These are phyloP conservation scores for Aspergillus pseudoterreus DNA, from an alignment of 2,329 filamentous ascomycete genomes.

Conservation along the genomic window DNA sequence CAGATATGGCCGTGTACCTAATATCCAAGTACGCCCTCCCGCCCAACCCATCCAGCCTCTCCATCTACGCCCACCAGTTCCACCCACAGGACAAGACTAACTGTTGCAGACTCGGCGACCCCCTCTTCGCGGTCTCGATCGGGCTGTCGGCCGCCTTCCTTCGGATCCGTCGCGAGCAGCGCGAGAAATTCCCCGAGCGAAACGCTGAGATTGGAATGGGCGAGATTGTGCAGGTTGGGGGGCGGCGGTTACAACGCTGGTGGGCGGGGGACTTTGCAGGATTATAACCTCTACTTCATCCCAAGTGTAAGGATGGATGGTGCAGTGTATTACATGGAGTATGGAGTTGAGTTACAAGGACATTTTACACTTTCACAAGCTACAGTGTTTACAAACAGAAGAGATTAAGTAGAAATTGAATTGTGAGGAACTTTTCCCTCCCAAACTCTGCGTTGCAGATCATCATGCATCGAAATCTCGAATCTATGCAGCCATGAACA, in stretches of 20 bases:
- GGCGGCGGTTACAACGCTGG: slow-evolving; percentile 34
- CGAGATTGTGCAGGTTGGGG: slow-evolving; percentile 27
- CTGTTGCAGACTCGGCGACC: slow-evolving; percentile 45
- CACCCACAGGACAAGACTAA: not conserved
- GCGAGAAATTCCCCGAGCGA: slow-evolving; percentile 41
- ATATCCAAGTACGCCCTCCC: slow-evolving; percentile 36
- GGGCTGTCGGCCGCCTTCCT: slow-evolving; percentile 50
- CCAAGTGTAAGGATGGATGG: not conserved
- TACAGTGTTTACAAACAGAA: not conserved
- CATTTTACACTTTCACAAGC: not conserved
- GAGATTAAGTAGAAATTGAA: slow-evolving; percentile 2
- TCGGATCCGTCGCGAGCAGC: slow-evolving; percentile 54
- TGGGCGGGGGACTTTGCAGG: slow-evolving; percentile 38
- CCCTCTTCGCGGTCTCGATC: slow-evolving; percentile 51
- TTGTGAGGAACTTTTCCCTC: slow-evolving; percentile 21
- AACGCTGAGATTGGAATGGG: slow-evolving; percentile 31
- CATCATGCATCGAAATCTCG: slow-evolving; percentile 27
- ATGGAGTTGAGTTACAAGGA: not conserved
- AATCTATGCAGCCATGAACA: slow-evolving; percentile 39
- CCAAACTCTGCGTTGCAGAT: slow-evolving; percentile 16
- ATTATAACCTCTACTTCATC: slow-evolving; percentile 18
- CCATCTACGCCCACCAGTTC: not conserved
- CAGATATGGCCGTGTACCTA: slow-evolving; percentile 30
- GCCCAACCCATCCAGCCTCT: slow-evolving; percentile 1
- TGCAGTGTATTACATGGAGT: not conserved